Base-by-base conservation (phyloP, 495 filamentous ascomycete genomes). In the Xeromyces bisporus region DNA sequence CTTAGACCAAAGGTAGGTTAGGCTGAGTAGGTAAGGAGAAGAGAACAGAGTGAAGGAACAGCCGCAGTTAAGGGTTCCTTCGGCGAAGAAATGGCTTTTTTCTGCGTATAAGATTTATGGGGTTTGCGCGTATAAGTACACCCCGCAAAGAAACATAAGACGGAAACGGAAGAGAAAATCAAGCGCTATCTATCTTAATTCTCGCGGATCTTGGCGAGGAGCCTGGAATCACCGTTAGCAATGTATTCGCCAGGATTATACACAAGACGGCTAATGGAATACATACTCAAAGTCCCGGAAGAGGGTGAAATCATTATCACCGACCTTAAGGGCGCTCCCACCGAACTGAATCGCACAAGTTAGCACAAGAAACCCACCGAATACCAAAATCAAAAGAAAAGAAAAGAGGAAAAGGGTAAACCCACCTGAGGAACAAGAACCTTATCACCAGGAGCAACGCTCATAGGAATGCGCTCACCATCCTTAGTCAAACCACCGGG, bases 201-300 rank as follows among this genome's bases (percentile, higher is more conserved):
- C 62, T 87, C 81, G 51, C 77, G 82, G 66, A 89, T 86, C 73
- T 86, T 87, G 53, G 82, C 81, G 33, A 87, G 70, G 39, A 87
- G 56, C 51, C 81, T 87, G 11, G 7, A 18, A 18, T 18, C 13
- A 17, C 14, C 13, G 34, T 65, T 32, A 66, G 46, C 28, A n/a
- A 18, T 12, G 13, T 30, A 28, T 33, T 4, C 7, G 18, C 8
- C 26, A 1, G 12, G 25, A 18, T 2, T 5, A 24, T 16, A 29
- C 9, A 18, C 20, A 8, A 34, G 25, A 11, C 11, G 7, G 32
- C n/a, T 16, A 23, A 32, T 9, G 30, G 12, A 11, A 7, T 27
- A 72, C 80, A 51, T 75, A 94, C 89, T 99, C 89, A 60, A 82
- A 76, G 58, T 99, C 89, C 43, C 87, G 68, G 75, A 91, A 99